Evolutionary conservation across 1,284 basidiomycete species (phyloP), one percentile per base, ranked within the genome.

Genomic region (Moniliella sp.): DNA sequence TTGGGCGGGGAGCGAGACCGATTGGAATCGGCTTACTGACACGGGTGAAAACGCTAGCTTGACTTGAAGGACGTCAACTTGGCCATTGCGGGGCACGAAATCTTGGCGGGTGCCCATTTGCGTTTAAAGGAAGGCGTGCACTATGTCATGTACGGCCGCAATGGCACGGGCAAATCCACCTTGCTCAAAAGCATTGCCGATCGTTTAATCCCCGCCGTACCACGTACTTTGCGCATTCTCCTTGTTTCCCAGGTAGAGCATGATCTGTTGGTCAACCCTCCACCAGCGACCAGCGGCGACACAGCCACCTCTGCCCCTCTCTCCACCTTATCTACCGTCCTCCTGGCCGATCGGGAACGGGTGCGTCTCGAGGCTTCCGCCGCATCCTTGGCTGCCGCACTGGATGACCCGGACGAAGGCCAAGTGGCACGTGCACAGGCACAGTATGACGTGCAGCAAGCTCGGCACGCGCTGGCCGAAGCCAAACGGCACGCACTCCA

Each of bases 401-500:
- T 66, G 4, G 61, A 65, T 18, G n/a, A n/a, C n/a, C n/a, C n/a
- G n/a, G n/a, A n/a, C n/a, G n/a, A n/a, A n/a, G n/a, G n/a, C n/a
- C n/a, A n/a, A 36, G 43, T 2, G 15, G 42, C 4, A 38, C 42
- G 13, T 37, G 50, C 12, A 32, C 33, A 2, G 38, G 40, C 13
- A 38, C 57, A 2, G 34, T 53, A 9, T 33, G 45, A 9, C 48
- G 52, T 1, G 42, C 62, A 2, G 33, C 46, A 8, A 25, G 35
- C 2, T 25, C 65, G 11, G 33, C 44, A 14, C 33, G 57, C 66
- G 29, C 50, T 71, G 4, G 64, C 62, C 2, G 64, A 68, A 21
- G 69, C 70, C 14, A 61, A 66, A 33, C 69, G 70, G 45, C 64
- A 70, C 5, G 73, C 75, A 0, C 50, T 63, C 3, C 64, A 70